Evolutionary conservation across 208 protist genomes (phyloP).

Genomic region (Crithidia mellificae): DNA sequence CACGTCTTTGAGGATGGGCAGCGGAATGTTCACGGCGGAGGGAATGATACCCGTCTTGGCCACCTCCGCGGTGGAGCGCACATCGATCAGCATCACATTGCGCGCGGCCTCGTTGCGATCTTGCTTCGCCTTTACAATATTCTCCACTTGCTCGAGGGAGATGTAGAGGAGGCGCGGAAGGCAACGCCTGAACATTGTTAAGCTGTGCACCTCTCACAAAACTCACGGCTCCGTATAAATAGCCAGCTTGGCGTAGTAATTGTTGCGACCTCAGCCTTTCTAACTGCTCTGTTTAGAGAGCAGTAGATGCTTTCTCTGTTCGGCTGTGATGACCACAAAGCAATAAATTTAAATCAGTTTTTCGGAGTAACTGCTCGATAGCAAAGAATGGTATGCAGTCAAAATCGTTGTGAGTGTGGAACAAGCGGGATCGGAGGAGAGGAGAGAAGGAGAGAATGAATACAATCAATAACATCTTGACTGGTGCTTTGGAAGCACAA

Average conservation of each 20-base stretch:
- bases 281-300: too few relatives aligned
- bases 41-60: conserved; percentile 67
- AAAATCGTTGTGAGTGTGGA: not conserved
- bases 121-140: conserved; percentile 62
- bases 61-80: conserved; percentile 77
- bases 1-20: conserved; percentile 52
- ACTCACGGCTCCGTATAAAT: not conserved
- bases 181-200: conserved; percentile 33
- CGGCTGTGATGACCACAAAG: too few relatives aligned
- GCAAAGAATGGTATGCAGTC: too few relatives aligned
- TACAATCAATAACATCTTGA: too few relatives aligned
- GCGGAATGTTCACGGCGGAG: conserved; percentile 66
- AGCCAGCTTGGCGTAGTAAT: too few relatives aligned
- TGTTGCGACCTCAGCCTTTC: too few relatives aligned
- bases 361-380: too few relatives aligned
- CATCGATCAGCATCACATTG: conserved; percentile 62
- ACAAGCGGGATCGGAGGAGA: not conserved
- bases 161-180: conserved; percentile 30
- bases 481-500: too few relatives aligned
- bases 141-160: conserved; percentile 58
- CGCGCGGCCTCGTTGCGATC: conserved; percentile 16
- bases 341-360: too few relatives aligned
- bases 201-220: not conserved
- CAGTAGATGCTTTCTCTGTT: too few relatives aligned
- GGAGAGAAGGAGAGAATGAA: not conserved